These are phyloP conservation scores for Spergularia azorica DNA, from an alignment of 179 eudicot genomes.

Conservation along the genomic window DNA sequence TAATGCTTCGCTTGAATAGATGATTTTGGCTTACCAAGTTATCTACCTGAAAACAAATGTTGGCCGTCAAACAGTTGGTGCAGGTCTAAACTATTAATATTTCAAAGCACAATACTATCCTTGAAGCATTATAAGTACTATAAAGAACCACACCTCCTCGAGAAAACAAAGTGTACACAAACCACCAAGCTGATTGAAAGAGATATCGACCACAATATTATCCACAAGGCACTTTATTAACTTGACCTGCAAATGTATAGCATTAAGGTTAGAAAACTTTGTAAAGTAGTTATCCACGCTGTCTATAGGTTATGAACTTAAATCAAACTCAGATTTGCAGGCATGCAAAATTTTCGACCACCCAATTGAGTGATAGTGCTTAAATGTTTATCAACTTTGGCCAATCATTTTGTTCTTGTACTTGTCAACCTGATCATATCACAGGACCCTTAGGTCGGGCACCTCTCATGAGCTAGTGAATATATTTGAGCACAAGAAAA, in stretches of 20 bases:
- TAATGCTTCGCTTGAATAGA: slow-evolving; percentile 92
- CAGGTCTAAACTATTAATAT: not conserved
- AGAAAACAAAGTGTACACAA: slow-evolving; percentile 97
- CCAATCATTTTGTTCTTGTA: slow-evolving; percentile 2
- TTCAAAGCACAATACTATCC: slow-evolving; percentile 14
- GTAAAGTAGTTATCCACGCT: not conserved
- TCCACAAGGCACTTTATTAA: slow-evolving; percentile 95
- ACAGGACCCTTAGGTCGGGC: not conserved
- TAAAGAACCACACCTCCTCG: slow-evolving; percentile 65
- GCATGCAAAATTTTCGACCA: not conserved
- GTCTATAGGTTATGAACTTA: not conserved
- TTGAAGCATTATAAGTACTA: slow-evolving; percentile 11
- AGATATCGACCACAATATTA: slow-evolving; percentile 95
- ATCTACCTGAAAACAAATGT: slow-evolving; percentile 57
- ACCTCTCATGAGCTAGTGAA: slow-evolving; percentile 1
- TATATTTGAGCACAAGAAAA: not conserved
- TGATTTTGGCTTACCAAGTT: slow-evolving; percentile 78
- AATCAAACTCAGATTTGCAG: not conserved
- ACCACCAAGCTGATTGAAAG: slow-evolving; percentile 97
- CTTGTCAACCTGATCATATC: not conserved
- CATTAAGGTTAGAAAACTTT: slow-evolving; percentile 5
- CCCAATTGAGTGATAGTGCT: not conserved
- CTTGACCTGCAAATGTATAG: slow-evolving; percentile 68
- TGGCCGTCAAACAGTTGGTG: not conserved
- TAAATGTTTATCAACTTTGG: slow-evolving; percentile 12